Base-by-base conservation (phyloP, 345 rosid species). In the Orychophragmus violaceus region DNA sequence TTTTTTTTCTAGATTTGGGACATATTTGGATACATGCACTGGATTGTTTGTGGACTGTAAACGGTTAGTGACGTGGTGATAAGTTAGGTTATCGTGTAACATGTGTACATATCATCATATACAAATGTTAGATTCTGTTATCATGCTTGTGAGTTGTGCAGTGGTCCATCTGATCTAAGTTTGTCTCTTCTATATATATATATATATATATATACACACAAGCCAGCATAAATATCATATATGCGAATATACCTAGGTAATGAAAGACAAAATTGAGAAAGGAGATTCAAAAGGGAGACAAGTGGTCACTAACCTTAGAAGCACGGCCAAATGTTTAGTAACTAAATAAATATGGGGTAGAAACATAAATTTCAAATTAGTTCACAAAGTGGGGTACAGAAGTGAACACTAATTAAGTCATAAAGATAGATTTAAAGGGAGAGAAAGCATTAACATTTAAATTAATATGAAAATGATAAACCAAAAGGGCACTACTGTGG, bases 41-140 rank as follows among this genome's bases (percentile, higher is more conserved):
- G 17, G 32, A 6, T 10, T 16, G 36, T 19, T 12, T 13, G 13
- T 51, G 17, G 7, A 37, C 33, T 14, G 68, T 53, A 30, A 44
- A 44, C 44, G 37, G 23, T 30, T 10, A 58, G 49, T 53, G 49
- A 71, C 64, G 75, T 48, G 71, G 71, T 21, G 59, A 36, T 29
- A 37, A 64, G 76, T 72, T 64, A 49, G 65, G 76, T 41, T 9
- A 17, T 58, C 62, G 66, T 49, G 76, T 71, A 71, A 64, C 70
- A 70, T 62, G 59, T 63, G 70, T 55, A 64, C 50, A 54, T 33
- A 54, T 69, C 63, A 44, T 70, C 57, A 1, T 3, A 18, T 42
- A 53, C 63, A 53, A 70, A 30, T 67, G 56, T 54, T 49, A 21
- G 41, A 41, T 61, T 41, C 62, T 70, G 62, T 70, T 52, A 62